Evolutionary conservation across 2,329 filamentous ascomycete species (phyloP).

Genomic region (Macrophomina tecta): DNA sequence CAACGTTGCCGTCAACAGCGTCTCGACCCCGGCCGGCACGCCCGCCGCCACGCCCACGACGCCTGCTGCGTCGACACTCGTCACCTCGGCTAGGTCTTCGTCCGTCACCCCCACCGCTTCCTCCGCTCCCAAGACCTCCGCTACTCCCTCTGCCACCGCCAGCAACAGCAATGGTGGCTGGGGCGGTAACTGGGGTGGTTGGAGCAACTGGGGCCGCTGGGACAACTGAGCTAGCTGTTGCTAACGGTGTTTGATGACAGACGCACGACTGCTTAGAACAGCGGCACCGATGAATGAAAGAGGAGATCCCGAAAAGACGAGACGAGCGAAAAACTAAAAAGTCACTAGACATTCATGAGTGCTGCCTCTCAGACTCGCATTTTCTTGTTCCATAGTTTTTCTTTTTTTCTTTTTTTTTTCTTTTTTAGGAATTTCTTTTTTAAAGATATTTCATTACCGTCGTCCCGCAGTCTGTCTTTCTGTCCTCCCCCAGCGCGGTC

Average conservation of each 20-base stretch:
- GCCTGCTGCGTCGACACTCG: slow-evolving; percentile 4
- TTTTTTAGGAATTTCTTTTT: not conserved
- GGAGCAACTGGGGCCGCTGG: not conserved
- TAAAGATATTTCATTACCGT: not conserved
- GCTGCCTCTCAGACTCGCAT: not conserved
- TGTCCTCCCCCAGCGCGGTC: not conserved
- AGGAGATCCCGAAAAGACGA: not conserved
- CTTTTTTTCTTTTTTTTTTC: no score
- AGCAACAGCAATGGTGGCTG: not conserved
- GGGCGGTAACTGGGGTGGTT: slow-evolving; percentile 14
- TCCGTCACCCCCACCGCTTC: slow-evolving; percentile 3
- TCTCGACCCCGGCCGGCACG: not conserved
- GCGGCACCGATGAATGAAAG: no score
- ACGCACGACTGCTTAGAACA: not conserved
- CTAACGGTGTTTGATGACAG: not conserved
- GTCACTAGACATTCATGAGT: not conserved
- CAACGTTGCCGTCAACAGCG: slow-evolving; percentile 2
- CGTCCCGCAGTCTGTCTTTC: no score
- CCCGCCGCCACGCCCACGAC: not conserved
- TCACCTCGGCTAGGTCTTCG: slow-evolving; percentile 12
- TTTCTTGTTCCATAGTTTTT: not conserved
- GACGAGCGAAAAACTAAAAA: not conserved
- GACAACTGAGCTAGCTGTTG: not conserved
- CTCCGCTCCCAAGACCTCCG: not conserved
- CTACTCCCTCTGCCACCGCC: not conserved